A percentile compares a stretch with the other conserved stretches of the same genome.
These are phyloP conservation scores for Metschnikowia vanudenii DNA, from an alignment of 805 yeast genomes.

Conservation along the genomic window DNA sequence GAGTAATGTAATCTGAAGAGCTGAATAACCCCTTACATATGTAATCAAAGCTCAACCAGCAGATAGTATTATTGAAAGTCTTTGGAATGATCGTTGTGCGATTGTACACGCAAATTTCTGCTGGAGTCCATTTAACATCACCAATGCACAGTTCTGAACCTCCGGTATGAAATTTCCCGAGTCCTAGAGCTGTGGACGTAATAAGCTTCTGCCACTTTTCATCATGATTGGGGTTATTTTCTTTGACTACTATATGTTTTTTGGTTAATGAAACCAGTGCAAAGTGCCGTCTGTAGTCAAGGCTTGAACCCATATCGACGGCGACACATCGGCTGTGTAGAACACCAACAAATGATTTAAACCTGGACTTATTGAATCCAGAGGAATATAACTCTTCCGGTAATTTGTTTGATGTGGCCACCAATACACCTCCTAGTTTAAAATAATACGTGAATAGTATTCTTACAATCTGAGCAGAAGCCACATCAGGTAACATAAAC, in stretches of 20 bases:
- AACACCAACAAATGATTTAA: constrained; percentile 55
- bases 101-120: constrained; percentile 52
- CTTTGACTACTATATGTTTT: constrained; percentile 35
- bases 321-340: constrained; percentile 58
- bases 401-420: constrained; percentile 69
- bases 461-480: constrained; percentile 67
- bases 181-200: constrained; percentile 18
- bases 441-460: constrained; percentile 66
- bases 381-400: constrained; percentile 72
- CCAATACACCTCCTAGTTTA: constrained; percentile 70
- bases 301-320: constrained; percentile 57
- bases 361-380: constrained; percentile 57
- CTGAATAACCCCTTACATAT: constrained; percentile 58
- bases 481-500: constrained; percentile 74
- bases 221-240: constrained; percentile 24
- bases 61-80: constrained; percentile 38
- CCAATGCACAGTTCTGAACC: constrained; percentile 5
- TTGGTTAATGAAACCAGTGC: constrained; percentile 18
- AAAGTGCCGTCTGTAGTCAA: constrained; percentile 51
- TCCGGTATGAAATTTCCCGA: constrained; percentile 2
- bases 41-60: constrained; percentile 50
- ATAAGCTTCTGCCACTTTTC: constrained; percentile 37
- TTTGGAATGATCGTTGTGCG: constrained; percentile 49
- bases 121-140: constrained; percentile 21
- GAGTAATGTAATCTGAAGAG: constrained; percentile 67